Conservation (phyloP, 2,329 filamentous ascomycete genomes). For the Amauroascus niger region DNA sequence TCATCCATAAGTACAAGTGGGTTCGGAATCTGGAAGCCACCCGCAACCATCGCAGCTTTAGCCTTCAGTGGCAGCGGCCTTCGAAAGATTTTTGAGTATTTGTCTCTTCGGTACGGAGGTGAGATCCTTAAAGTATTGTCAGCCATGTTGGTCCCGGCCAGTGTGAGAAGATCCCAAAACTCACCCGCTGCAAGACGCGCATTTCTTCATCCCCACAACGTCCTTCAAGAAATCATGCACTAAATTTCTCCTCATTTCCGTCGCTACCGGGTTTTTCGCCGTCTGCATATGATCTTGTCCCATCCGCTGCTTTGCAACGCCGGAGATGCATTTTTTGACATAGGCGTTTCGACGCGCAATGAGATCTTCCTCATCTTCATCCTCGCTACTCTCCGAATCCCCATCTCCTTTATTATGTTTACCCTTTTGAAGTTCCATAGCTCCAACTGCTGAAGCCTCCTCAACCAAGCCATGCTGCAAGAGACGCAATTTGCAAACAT, state of each 20-base stretch:
- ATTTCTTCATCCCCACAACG: conserved; percentile 60
- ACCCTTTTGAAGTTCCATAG: conserved; percentile 38
- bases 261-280: conserved; percentile 73
- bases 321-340: conserved; percentile 61
- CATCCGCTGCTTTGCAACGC: conserved; percentile 43
- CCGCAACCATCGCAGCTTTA: conserved; percentile 63
- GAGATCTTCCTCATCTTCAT: conserved; percentile 45
- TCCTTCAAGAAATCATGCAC: conserved; percentile 73
- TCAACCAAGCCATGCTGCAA: conserved; percentile 73
- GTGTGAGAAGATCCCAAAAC: conserved; percentile 15
- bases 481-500: conserved; percentile 72
- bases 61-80: conserved; percentile 67
- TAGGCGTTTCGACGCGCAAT: conserved; percentile 54
- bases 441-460: conserved; percentile 53
- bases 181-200: conserved; percentile 53
- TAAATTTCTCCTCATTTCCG: conserved; percentile 63
- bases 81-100: conserved; percentile 87
- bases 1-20: conserved; percentile 54
- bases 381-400: conserved; percentile 57
- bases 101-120: conserved; percentile 77
- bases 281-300: conserved; percentile 35
- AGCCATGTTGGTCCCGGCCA: conserved; percentile 15
- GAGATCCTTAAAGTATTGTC: conserved; percentile 50
- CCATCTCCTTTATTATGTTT: conserved; percentile 42
- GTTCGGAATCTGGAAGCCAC: conserved; percentile 58